Evolutionary conservation across 768 basidiomycete species (phyloP).

Genomic region (Gymnopilus junonius): DNA sequence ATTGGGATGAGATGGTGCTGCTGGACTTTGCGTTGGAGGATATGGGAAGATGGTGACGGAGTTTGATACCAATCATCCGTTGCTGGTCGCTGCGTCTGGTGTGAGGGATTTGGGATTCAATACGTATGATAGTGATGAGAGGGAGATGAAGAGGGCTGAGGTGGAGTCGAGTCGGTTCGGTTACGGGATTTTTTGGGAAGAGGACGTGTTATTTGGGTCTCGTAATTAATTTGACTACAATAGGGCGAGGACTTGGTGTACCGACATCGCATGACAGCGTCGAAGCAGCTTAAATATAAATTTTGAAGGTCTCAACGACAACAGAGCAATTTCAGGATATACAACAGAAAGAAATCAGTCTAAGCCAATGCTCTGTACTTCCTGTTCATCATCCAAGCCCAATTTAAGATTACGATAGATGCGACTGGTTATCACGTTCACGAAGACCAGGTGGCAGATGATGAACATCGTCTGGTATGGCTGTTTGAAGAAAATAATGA

Average conservation of each 20-base stretch:
- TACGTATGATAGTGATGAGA: conserved; percentile 52
- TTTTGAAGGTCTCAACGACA: no score
- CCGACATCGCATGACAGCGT: no score
- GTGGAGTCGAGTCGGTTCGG: no score
- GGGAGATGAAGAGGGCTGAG: conserved; percentile 27
- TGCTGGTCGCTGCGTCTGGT: conserved; percentile 72
- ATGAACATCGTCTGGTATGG: conserved; percentile 8
- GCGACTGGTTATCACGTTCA: conserved; percentile 10
- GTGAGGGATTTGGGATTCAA: conserved; percentile 71
- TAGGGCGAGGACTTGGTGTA: no score
- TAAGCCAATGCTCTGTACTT: not conserved
- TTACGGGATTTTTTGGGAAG: no score
- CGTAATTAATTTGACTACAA: no score
- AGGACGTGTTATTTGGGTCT: no score
- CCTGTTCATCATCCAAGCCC: not conserved
- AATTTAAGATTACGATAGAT: conserved; percentile 9
- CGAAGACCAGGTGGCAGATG: conserved; percentile 15
- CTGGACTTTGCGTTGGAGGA: conserved; percentile 81
- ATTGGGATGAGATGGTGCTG: conserved; percentile 70
- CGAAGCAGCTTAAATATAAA: no score
- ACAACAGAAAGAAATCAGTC: no score
- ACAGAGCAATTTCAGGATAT: no score
- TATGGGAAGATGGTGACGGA: conserved; percentile 66
- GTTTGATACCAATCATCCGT: conserved; percentile 61
- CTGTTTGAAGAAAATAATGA: not conserved